Evolutionary conservation across 2,329 filamentous ascomycete species (phyloP).

Genomic region (Paecilomyces fulvus): DNA sequence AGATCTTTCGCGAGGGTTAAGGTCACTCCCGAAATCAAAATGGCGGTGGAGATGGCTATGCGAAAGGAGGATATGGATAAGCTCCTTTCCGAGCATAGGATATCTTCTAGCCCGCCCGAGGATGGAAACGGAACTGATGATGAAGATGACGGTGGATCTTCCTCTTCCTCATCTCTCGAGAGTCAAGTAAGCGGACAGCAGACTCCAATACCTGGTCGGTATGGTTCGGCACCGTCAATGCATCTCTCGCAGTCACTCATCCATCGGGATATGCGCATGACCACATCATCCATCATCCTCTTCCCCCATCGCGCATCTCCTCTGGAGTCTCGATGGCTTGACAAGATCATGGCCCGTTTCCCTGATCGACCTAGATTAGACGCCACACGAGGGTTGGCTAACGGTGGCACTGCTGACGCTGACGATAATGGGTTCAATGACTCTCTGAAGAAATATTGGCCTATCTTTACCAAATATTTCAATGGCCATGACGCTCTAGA

Average conservation of each 20-base stretch:
- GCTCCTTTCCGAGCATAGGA: constrained; percentile 21
- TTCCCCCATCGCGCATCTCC: constrained; percentile 72
- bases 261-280: constrained; percentile 23
- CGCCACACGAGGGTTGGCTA: constrained; percentile 1
- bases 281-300: constrained; percentile 59
- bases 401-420: constrained; percentile 10
- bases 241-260: constrained; percentile 25
- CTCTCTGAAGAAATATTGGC: constrained; percentile 57
- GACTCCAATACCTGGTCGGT: constrained; percentile 25
- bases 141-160: constrained; percentile 18
- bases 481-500: constrained; percentile 80
- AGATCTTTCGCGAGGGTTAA: constrained; percentile 86
- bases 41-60: constrained; percentile 65
- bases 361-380: constrained; percentile 15
- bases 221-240: constrained; percentile 17
- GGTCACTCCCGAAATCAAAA: constrained; percentile 72
- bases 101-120: constrained; percentile 16
- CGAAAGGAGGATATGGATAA: constrained; percentile 54
- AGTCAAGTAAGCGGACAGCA: constrained; percentile 31
- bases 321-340: constrained; percentile 64
- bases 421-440: constrained; percentile 18
- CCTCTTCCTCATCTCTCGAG: constrained; percentile 29
- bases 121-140: constrained; percentile 7
- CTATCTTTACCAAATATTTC: constrained; percentile 71
- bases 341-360: constrained; percentile 35